Evolutionary conservation across 306 rosid species (phyloP), one percentile per base, ranked within the genome.

Genomic region (Casuarina cunninghamiana): DNA sequence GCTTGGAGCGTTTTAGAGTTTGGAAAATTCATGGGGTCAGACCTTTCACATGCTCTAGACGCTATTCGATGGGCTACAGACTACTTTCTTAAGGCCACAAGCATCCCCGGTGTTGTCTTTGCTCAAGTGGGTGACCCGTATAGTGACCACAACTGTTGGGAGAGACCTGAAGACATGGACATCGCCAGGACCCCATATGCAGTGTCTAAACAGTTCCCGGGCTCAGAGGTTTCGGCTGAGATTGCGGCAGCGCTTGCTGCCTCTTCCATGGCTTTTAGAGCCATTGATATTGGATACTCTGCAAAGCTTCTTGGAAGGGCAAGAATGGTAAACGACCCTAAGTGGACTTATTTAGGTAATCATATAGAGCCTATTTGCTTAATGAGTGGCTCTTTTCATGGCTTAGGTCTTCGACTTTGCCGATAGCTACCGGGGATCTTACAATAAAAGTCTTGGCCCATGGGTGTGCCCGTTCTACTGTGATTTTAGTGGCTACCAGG

Each of bases 151-250:
- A 15, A n/a, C 54, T 89, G 91, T 58, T 89, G 91, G 91, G 75
- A 89, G 78, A 89, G 93, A 46, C 93, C 90, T 15, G 90, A 89
- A 74, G 93, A 87, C 67, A 82, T 89, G 91, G 91, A 89, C 79
- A 82, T 86, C 0, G 87, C 77, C 5, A 80, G 90, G 71, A 85
- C 84, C 0, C 37, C 86, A 1, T 87, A 41, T 43, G 86, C 75
- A 10, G 88, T 83, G 0, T 75, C 17, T 21, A 74, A 26, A 7
- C 41, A 45, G 41, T 46, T 17, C 21, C 93, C 90, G 5, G 93
- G 87, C 4, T 82, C 89, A 51, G 88, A 89, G 72, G 77, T 89
- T 13, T 79, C 91, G 0, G 87, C 83, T 0, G 79, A 74, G 69
- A 80, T 82, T 2, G 85, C 89, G 1, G 87, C 91, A 1, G 89